Evolutionary conservation across 2,329 filamentous ascomycete species (phyloP), one percentile per base, ranked within the genome.

Genomic region (Penicillium sp.): DNA sequence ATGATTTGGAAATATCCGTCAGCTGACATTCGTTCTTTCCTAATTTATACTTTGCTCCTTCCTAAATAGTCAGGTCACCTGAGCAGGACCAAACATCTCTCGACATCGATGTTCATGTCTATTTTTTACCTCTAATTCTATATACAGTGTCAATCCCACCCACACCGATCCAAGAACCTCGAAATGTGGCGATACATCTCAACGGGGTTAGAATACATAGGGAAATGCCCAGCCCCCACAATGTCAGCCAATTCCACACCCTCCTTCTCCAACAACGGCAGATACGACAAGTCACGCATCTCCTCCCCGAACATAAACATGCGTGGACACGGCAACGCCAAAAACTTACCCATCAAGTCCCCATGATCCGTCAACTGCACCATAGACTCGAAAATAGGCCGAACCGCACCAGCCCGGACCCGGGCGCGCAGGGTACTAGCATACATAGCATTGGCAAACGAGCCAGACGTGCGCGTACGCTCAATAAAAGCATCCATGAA

Each of bases 131-230:
- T 32, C 7, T 39, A 20, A 39, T 18, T 49, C n/a, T 49, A 38
- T 29, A 13, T 38, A 26, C 14, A 14, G n/a, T n/a, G n/a, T 37
- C 10, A 50, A 20, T 34, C 10, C 5, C 8, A 18, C 26, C 26
- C 31, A 26, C 13, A n/a, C 16, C 35, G 32, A 50, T 56, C 40
- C 34, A 66, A 56, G 32, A 68, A 66, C 0, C 7, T 46, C 14
- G 55, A 49, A 44, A 68, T 64, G 31, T 54, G 56, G 4, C 57
- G 50, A 52, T 61, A 65, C 64, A 67, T 68, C 45, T 67, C 65
- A 22, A 64, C 49, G n/a, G 64, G 66, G 31, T 67, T 67, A 3
- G 65, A 65, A 57, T 67, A 68, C 66, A 68, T 67, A 4, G 64
- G 65, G 34, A 66, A 67, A 61, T 68, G 63, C 4, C 64, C 65